These are phyloP conservation scores for Paraleonurus japonicus DNA, from an alignment of 257 asterid species.

Conservation along the genomic window DNA sequence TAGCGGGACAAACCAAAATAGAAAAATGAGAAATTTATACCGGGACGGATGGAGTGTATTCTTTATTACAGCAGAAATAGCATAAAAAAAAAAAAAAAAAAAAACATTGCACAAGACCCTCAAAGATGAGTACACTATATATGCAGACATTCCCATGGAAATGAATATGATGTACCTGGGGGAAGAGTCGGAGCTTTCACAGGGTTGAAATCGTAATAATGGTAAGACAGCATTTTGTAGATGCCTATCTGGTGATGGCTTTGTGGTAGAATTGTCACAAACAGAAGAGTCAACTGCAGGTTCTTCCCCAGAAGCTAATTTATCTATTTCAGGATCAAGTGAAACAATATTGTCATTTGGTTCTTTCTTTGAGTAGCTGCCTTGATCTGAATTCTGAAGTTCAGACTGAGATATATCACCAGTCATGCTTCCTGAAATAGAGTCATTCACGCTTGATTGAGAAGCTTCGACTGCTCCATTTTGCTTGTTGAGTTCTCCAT, in stretches of 20 bases:
- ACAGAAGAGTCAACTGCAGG: slow-evolving; percentile 32
- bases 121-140: slow-evolving; percentile 5
- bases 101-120: slow-evolving; percentile 4
- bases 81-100: background rate
- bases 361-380: slow-evolving; percentile 35
- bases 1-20: too few species aligned
- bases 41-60: too few species aligned
- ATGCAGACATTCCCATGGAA: slow-evolving; percentile 8
- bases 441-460: slow-evolving; percentile 39
- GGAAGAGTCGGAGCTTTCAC: slow-evolving; percentile 88
- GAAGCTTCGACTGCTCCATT: slow-evolving; percentile 51
- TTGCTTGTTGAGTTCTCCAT: slow-evolving; percentile 36
- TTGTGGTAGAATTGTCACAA: slow-evolving; percentile 33
- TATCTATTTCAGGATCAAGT: slow-evolving; percentile 46
- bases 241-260: slow-evolving; percentile 51
- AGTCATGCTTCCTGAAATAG: slow-evolving; percentile 35
- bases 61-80: background rate
- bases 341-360: slow-evolving; percentile 27
- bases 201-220: slow-evolving; percentile 60
- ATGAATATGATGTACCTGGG: slow-evolving; percentile 50
- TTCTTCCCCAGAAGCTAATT: slow-evolving; percentile 39
- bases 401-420: slow-evolving; percentile 44
- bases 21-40: too few species aligned
- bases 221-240: slow-evolving; percentile 58
- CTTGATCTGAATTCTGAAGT: slow-evolving; percentile 39